phyloP scores from a whole-genome alignment of 1,139 yeast genomes.

The Citeromyces siamensis region DNA sequence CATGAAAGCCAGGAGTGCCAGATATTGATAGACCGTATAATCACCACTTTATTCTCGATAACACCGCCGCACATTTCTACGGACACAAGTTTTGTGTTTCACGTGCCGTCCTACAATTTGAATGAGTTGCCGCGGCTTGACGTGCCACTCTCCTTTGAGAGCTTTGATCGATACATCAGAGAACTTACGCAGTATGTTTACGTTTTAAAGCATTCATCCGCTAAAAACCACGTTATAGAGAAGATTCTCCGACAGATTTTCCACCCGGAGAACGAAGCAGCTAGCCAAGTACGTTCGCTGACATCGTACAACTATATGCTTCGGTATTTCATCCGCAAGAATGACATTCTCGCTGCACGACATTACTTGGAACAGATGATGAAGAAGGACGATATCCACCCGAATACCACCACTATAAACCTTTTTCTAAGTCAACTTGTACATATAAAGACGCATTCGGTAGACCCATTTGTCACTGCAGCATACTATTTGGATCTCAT shows the following conservation, averaged over 20 bases:
- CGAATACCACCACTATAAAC: slow-evolving; percentile 14
- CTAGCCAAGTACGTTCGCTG: slow-evolving; percentile 7
- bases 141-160: slow-evolving; percentile 4
- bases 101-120: not conserved
- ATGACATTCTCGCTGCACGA: slow-evolving; percentile 9
- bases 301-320: slow-evolving; percentile 11
- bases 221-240: slow-evolving; percentile 5
- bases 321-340: slow-evolving; percentile 10
- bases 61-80: not conserved
- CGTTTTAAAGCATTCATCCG: slow-evolving; percentile 8
- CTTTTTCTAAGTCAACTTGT: slow-evolving; percentile 4
- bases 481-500: slow-evolving; percentile 3
- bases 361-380: slow-evolving; percentile 12
- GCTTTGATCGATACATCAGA: slow-evolving; percentile 8
- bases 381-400: slow-evolving; percentile 7
- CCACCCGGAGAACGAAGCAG: slow-evolving; percentile 5
- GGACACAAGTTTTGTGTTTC: not conserved
- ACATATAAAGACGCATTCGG: not conserved
- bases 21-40: not conserved
- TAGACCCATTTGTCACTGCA: slow-evolving; percentile 4
- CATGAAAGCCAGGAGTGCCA: not conserved
- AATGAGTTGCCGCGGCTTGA: slow-evolving; percentile 2
- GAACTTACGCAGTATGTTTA: slow-evolving; percentile 10
- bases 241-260: slow-evolving; percentile 7
- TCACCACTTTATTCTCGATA: slow-evolving; percentile 2